phyloP scores from a whole-genome alignment of 1,284 basidiomycete species.

The Gomphus sp. region DNA sequence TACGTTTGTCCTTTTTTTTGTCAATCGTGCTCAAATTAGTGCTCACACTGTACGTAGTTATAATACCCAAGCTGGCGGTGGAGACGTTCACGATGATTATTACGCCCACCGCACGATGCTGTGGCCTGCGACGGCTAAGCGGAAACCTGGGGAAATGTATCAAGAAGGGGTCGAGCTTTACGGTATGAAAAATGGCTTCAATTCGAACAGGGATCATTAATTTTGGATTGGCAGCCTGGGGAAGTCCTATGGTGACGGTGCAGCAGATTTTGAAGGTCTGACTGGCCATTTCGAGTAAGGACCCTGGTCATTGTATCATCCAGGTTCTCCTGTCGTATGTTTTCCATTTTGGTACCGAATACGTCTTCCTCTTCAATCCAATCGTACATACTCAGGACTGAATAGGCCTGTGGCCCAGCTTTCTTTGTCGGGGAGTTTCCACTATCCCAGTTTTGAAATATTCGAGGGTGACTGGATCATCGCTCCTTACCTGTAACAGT shows the following conservation, averaged over 20 bases:
- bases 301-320: background rate
- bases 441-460: too few relatives aligned
- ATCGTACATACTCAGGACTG: too few relatives aligned
- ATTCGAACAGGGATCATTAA: background rate
- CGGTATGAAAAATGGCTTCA: background rate
- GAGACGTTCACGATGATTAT: slow-evolving; percentile 22
- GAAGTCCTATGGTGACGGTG: background rate
- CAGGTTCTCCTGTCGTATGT: background rate
- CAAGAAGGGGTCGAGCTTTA: slow-evolving; percentile 16
- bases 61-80: slow-evolving; percentile 20
- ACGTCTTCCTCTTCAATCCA: too few relatives aligned
- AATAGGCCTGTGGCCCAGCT: too few relatives aligned
- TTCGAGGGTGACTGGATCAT: too few relatives aligned
- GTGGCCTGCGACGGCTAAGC: slow-evolving; percentile 21
- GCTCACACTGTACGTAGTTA: slow-evolving; percentile 2
- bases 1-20: slow-evolving; percentile 13
- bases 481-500: too few relatives aligned
- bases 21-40: background rate
- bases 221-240: background rate
- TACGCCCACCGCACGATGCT: slow-evolving; percentile 20
- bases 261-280: background rate
- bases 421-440: too few relatives aligned
- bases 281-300: background rate
- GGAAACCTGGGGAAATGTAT: slow-evolving; percentile 20
- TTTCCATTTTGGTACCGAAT: too few relatives aligned